Conservation (phyloP, 2,329 filamentous ascomycete species). For the Drechslerella coelobrocha region DNA sequence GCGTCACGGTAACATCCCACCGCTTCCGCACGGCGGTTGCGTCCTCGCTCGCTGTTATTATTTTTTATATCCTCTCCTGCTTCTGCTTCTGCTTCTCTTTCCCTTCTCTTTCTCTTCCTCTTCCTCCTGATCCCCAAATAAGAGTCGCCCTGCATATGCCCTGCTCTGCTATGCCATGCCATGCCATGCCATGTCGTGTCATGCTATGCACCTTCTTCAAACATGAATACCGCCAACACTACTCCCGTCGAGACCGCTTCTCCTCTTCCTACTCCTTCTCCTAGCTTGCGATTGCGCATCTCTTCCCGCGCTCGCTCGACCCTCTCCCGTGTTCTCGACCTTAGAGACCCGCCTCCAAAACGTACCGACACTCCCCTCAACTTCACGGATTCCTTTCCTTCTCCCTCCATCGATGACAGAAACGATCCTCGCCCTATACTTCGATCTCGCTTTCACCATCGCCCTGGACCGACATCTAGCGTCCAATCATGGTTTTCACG, state of each 20-base stretch:
- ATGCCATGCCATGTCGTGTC: background rate
- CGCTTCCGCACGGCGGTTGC: background rate
- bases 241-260: background rate
- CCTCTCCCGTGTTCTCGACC: slow-evolving; percentile 26
- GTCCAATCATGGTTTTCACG: slow-evolving; percentile 23
- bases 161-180: background rate
- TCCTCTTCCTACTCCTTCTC: background rate
- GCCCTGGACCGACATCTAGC: background rate
- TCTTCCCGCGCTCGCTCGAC: slow-evolving; percentile 33
- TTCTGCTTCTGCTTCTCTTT: background rate
- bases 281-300: slow-evolving; percentile 22
- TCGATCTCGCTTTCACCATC: background rate
- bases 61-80: background rate
- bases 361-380: slow-evolving; percentile 46
- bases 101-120: background rate
- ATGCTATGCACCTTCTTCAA: background rate
- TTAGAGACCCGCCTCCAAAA: slow-evolving; percentile 41
- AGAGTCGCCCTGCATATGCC: slow-evolving; percentile 4
- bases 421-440: background rate
- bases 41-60: background rate
- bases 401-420: background rate
- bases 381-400: slow-evolving; percentile 15
- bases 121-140: background rate
- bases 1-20: background rate
- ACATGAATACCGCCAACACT: background rate